phyloP scores from a whole-genome alignment of 805 yeast genomes.

The Torulaspora maleeae region DNA sequence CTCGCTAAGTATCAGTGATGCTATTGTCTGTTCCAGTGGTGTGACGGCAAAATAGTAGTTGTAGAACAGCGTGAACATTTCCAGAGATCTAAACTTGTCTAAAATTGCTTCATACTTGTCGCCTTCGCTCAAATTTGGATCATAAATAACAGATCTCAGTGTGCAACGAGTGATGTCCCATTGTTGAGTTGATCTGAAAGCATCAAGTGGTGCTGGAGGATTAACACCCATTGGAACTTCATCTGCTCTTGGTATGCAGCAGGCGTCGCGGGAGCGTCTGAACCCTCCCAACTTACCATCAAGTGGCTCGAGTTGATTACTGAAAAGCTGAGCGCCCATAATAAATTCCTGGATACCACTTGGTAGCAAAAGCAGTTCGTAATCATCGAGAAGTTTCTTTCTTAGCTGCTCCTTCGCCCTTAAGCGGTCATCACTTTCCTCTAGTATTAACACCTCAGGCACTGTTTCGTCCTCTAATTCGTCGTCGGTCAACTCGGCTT shows the following conservation, averaged over 20 bases:
- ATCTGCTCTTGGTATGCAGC: conserved; percentile 26
- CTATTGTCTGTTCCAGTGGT: conserved; percentile 39
- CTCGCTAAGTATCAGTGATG: conserved; percentile 33
- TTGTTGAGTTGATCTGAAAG: conserved; percentile 33
- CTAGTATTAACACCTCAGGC: conserved; percentile 14
- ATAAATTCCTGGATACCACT: conserved; percentile 35
- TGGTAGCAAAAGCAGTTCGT: conserved; percentile 27
- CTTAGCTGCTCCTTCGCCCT: conserved; percentile 13
- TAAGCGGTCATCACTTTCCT: conserved; percentile 13
- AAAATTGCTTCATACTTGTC: conserved; percentile 16
- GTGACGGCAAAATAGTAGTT: conserved; percentile 44
- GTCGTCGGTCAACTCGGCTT: conserved; percentile 26
- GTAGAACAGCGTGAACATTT: conserved; percentile 40
- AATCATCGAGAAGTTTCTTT: conserved; percentile 15
- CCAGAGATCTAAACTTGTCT: conserved; percentile 30
- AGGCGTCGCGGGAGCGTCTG: conserved; percentile 29
- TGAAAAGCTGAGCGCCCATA: conserved; percentile 28
- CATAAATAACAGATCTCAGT: conserved; percentile 13
- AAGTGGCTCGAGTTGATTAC: conserved; percentile 19
- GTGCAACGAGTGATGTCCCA: conserved; percentile 33
- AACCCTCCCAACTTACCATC: conserved; percentile 30
- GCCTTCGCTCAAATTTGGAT: neutral
- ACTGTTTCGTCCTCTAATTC: conserved; percentile 23
- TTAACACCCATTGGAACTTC: conserved; percentile 29
- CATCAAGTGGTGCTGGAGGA: conserved; percentile 36